phyloP scores from a whole-genome alignment of 768 basidiomycete genomes.

The Rhodotorula toruloides region DNA sequence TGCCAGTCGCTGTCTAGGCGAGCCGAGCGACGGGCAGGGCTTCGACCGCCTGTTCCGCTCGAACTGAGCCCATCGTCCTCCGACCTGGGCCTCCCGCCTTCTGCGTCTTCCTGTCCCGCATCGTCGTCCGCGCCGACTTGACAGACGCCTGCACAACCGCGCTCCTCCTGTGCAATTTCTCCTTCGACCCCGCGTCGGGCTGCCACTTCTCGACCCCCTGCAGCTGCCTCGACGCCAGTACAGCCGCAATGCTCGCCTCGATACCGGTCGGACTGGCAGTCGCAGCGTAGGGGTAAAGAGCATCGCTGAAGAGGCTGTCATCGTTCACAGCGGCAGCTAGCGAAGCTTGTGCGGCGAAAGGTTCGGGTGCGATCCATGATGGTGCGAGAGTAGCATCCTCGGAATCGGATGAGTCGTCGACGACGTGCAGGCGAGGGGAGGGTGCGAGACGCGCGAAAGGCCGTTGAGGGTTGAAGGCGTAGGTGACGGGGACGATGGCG shows the following conservation, averaged over 20 bases:
- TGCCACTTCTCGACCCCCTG: not conserved
- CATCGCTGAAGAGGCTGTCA: not conserved
- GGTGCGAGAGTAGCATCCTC: not conserved
- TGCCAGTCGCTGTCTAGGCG: not conserved
- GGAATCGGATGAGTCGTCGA: not conserved
- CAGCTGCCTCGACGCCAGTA: not conserved
- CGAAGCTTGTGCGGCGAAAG: not conserved
- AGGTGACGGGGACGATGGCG: not conserved
- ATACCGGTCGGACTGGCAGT: not conserved
- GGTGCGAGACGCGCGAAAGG: not conserved
- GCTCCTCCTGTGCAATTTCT: not conserved
- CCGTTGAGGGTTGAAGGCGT: not conserved
- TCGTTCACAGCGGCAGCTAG: not conserved
- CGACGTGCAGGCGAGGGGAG: not conserved
- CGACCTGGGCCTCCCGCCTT: too few relatives aligned
- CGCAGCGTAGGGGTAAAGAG: too few relatives aligned
- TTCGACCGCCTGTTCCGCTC: not conserved
- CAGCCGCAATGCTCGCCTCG: not conserved
- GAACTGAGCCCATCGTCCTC: not conserved
- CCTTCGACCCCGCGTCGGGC: not conserved
- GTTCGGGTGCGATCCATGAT: not conserved
- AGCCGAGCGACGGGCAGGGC: not conserved
- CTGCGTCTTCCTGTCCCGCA: too few relatives aligned
- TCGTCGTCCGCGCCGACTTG: too few relatives aligned
- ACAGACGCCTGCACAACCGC: not conserved